Evolutionary conservation across 2,329 filamentous ascomycete species (phyloP), one percentile per base, ranked within the genome.

Genomic region (Sporothrix pseudoabietina): DNA sequence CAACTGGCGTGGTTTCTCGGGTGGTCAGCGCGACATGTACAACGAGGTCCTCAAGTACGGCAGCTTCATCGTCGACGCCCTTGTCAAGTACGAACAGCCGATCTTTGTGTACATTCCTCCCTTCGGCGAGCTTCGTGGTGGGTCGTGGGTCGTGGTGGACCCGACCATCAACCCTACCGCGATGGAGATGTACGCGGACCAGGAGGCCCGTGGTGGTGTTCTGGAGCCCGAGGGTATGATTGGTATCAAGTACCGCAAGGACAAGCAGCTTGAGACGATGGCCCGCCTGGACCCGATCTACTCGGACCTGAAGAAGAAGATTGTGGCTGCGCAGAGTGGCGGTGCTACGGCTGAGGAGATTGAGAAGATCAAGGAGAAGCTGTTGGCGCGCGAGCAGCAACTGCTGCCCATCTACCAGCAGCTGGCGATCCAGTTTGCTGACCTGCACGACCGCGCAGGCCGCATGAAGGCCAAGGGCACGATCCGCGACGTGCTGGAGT

Each of bases 1-100:
- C 84, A 99, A 99, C 88, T 99, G 96, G 96, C 92, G 96, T 90
- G 96, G 96, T 87, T 99, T 99, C 93, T 99, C 96, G 78, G 96
- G 96, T 86, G 96, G 96, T 77, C 96, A 99, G 85, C 94, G 95
- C 78, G 96, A 99, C 84, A 99, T 99, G 96, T 99, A 97, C 90
- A 98, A 98, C 85, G 96, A 99, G 85, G 96, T 99, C 19, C 90
- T 99, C 83, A 99, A 99, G 87, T 99, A 99, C 80, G 96, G 96
- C 81, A 98, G 95, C 22, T 98, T 96, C 88, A 99, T 99, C 80
- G 96, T 99, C 78, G 96, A 99, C 80, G 95, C 95, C 72, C 91
- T 99, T 66, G 94, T 97, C 87, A 97, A 98, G 85, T 99, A 94
- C 81, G 93, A 99, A 87, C 96, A 99, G 87, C 96, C 96, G 72